Conservation (phyloP, 345 rosid species). For the Populus pruinosa region DNA sequence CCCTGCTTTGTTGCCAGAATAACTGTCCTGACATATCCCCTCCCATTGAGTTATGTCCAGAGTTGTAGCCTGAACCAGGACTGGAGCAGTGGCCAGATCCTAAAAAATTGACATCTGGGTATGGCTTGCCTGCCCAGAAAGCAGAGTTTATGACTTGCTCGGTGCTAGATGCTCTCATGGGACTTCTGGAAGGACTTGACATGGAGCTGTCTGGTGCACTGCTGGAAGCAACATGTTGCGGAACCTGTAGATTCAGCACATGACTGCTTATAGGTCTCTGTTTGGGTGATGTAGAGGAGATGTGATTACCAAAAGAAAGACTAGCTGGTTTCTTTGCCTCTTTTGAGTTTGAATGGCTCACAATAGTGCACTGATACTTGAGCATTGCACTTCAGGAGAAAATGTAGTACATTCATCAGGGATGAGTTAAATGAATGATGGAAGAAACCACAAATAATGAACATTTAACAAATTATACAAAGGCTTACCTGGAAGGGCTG, state of each 20-base stretch:
- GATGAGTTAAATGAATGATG: constrained; percentile 11
- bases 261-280: constrained; percentile 50
- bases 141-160: constrained; percentile 71
- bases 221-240: constrained; percentile 52
- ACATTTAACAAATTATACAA: neutral
- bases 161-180: constrained; percentile 62
- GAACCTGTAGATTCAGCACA: constrained; percentile 70
- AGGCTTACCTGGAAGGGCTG: constrained; percentile 31
- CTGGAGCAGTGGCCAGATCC: constrained; percentile 99
- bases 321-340: constrained; percentile 63
- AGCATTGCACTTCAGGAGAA: constrained; percentile 36
- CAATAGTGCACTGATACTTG: constrained; percentile 49
- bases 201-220: constrained; percentile 93
- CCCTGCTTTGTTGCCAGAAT: constrained; percentile 90
- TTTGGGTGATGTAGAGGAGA: constrained; percentile 62
- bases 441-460: neutral
- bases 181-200: constrained; percentile 99
- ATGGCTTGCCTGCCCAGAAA: constrained; percentile 63
- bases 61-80: constrained; percentile 94
- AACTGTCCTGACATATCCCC: constrained; percentile 85
- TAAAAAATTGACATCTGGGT: constrained; percentile 59
- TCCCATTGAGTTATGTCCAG: constrained; percentile 93
- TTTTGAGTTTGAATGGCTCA: constrained; percentile 42
- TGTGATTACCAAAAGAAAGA: constrained; percentile 42
- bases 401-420: constrained; percentile 9